A percentile compares a stretch with the other conserved stretches of the same genome.
Conservation (phyloP, 2,329 filamentous ascomycete genomes). For the Aspergillus hiratsukae region DNA sequence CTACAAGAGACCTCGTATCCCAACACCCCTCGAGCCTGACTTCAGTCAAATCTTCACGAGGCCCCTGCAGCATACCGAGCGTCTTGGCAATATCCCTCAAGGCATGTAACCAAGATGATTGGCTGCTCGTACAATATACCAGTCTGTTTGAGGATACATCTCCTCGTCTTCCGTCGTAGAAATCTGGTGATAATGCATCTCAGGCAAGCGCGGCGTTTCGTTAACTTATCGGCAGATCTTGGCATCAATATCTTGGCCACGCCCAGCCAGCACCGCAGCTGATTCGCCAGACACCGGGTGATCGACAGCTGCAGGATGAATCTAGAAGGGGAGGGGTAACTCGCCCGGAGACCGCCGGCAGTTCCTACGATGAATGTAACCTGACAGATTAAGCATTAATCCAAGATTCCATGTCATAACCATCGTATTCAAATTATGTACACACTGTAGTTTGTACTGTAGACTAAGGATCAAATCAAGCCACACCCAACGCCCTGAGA, state of each 20-base stretch:
- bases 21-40: background rate
- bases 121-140: background rate
- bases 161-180: background rate
- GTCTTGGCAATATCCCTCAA: background rate
- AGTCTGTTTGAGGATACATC: background rate
- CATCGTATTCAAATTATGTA: background rate
- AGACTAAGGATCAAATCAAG: background rate
- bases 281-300: background rate
- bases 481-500: conserved; percentile 26
- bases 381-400: background rate
- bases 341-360: conserved; percentile 6
- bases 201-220: background rate
- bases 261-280: background rate
- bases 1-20: too few species aligned
- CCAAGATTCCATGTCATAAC: background rate
- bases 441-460: background rate
- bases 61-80: background rate
- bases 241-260: background rate
- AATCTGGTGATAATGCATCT: background rate
- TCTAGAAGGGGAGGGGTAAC: background rate
- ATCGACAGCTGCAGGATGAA: background rate
- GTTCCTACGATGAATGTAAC: background rate
- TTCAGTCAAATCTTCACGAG: background rate
- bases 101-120: background rate
- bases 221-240: background rate